These are phyloP conservation scores for Erysimum cheiranthoides DNA, from an alignment of 345 rosid species.

Conservation along the genomic window DNA sequence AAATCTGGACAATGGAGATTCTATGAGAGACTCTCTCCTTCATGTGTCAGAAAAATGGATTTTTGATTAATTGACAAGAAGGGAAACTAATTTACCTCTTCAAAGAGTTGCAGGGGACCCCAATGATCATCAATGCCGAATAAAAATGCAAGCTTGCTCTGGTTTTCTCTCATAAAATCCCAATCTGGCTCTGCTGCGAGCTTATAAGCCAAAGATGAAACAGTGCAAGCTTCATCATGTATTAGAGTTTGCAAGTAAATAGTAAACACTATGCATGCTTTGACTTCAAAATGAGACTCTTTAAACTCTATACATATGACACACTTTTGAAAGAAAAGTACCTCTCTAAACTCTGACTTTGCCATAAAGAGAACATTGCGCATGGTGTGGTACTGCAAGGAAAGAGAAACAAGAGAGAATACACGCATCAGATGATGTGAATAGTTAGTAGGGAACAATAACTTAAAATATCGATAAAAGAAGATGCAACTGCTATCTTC, in stretches of 20 bases:
- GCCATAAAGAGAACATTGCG: conserved; percentile 80
- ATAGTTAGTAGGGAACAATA: not conserved
- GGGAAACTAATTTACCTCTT: conserved; percentile 58
- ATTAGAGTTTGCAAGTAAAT: not conserved
- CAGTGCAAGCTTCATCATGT: conserved; percentile 17
- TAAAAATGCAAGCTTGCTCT: conserved; percentile 66
- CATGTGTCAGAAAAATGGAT: not conserved
- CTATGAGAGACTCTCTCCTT: conserved; percentile 9
- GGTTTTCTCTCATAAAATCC: conserved; percentile 68
- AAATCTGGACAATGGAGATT: conserved; percentile 54
- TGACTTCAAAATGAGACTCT: not conserved
- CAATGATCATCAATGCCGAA: conserved; percentile 84
- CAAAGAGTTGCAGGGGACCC: conserved; percentile 78
- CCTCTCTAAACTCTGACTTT: conserved; percentile 78
- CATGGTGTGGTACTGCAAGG: conserved; percentile 73
- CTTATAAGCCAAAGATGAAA: conserved; percentile 49
- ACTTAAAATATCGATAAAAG: not conserved
- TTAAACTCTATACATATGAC: not conserved
- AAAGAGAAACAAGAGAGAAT: conserved; percentile 14
- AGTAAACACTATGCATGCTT: conserved; percentile 1
- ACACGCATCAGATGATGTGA: not conserved
- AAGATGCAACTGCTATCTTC: conserved; percentile 1
- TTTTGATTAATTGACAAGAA: not conserved
- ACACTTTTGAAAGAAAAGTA: conserved; percentile 31
- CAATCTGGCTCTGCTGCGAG: conserved; percentile 77